Evolutionary conservation across 768 basidiomycete species (phyloP).

Genomic region (Suillus tomentosus): DNA sequence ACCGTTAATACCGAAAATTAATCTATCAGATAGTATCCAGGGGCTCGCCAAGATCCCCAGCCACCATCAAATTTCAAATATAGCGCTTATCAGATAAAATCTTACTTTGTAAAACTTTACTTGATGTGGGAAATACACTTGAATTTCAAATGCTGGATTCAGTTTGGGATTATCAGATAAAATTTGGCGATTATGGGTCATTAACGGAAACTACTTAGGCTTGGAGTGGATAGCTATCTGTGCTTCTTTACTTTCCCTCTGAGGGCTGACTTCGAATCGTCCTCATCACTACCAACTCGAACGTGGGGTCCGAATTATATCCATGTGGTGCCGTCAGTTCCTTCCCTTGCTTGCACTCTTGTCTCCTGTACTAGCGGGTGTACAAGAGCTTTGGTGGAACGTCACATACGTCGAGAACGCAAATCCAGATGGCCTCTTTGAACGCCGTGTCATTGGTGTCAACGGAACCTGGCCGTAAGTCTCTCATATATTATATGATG

Average conservation of each 20-base stretch:
- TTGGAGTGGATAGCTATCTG: not conserved
- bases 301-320: not conserved
- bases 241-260: not conserved
- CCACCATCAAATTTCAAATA: not conserved
- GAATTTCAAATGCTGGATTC: no score
- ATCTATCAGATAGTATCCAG: not conserved
- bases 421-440: slow-evolving; percentile 81
- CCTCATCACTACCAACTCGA: not conserved
- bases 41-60: not conserved
- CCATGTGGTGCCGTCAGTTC: slow-evolving; percentile 7
- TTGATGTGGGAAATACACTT: no score
- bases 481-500: not conserved
- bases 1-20: not conserved
- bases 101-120: no score
- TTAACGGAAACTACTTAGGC: not conserved
- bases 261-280: not conserved
- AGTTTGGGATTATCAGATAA: slow-evolving; percentile 18
- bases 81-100: not conserved
- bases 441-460: slow-evolving; percentile 81
- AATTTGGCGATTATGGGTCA: slow-evolving; percentile 7
- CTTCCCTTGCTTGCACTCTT: slow-evolving; percentile 26
- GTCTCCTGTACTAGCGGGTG: slow-evolving; percentile 54
- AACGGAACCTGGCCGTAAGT: slow-evolving; percentile 94
- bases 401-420: slow-evolving; percentile 79
- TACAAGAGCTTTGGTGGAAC: slow-evolving; percentile 87